phyloP scores from a whole-genome alignment of 306 rosid genomes.

The Vigna trinervia region DNA sequence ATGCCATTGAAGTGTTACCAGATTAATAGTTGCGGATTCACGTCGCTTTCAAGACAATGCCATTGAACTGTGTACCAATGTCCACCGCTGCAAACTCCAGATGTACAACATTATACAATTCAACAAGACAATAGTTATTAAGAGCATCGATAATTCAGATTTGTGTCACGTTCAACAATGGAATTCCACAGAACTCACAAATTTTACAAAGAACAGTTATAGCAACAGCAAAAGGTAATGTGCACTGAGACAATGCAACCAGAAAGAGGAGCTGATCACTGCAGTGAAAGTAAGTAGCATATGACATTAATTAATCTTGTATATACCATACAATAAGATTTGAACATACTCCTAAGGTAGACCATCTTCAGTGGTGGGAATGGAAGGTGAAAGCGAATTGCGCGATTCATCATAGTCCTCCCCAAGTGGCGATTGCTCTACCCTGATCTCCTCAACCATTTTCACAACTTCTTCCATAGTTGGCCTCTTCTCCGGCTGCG shows the following conservation, averaged over 20 bases:
- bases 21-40: slow-evolving; percentile 31
- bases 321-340: not conserved
- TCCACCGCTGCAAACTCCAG: slow-evolving; percentile 31
- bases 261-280: slow-evolving; percentile 34
- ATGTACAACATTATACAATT: slow-evolving; percentile 46
- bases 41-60: not conserved
- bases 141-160: slow-evolving; percentile 20
- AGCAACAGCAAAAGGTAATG: slow-evolving; percentile 33
- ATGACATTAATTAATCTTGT: slow-evolving; percentile 20
- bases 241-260: slow-evolving; percentile 61
- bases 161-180: slow-evolving; percentile 42
- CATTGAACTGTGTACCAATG: not conserved
- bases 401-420: slow-evolving; percentile 94
- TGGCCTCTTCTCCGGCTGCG: slow-evolving; percentile 89
- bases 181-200: slow-evolving; percentile 43
- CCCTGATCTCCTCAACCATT: slow-evolving; percentile 95
- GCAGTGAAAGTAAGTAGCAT: slow-evolving; percentile 18
- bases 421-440: slow-evolving; percentile 90
- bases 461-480: slow-evolving; percentile 79
- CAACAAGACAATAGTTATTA: slow-evolving; percentile 46
- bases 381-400: slow-evolving; percentile 85
- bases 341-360: slow-evolving; percentile 47
- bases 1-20: not conserved
- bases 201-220: slow-evolving; percentile 61
- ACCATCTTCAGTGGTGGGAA: slow-evolving; percentile 96